phyloP scores from a whole-genome alignment of 768 basidiomycete genomes.

The Tricholoma flavovirens region DNA sequence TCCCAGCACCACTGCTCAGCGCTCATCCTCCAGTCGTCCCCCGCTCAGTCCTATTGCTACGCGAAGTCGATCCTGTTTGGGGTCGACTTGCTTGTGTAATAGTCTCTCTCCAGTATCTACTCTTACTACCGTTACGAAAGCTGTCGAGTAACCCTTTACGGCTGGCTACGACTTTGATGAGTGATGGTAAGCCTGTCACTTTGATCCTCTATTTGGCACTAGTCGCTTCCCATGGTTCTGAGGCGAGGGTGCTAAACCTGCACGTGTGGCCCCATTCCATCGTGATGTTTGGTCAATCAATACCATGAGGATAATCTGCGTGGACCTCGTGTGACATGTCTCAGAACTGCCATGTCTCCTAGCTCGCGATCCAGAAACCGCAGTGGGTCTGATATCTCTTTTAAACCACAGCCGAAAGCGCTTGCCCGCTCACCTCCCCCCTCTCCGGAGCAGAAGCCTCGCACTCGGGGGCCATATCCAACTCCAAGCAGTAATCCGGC shows the following conservation, averaged over 20 bases:
- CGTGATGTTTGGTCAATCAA: slow-evolving; percentile 6
- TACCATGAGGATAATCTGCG: slow-evolving; percentile 15
- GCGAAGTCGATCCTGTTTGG: neutral
- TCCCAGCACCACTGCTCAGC: neutral
- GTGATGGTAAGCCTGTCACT: slow-evolving; percentile 14
- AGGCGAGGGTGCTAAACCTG: neutral
- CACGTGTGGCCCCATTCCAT: slow-evolving; percentile 13
- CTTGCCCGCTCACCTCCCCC: slow-evolving; percentile 43
- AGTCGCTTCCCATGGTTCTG: neutral
- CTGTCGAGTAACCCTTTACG: neutral
- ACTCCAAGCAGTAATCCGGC: slow-evolving; percentile 76
- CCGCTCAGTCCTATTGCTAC: neutral
- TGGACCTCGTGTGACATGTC: slow-evolving; percentile 22
- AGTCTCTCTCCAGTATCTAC: too few relatives aligned
- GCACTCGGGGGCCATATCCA: slow-evolving; percentile 55
- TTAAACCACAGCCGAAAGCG: slow-evolving; percentile 33
- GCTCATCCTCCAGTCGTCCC: neutral
- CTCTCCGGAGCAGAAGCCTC: slow-evolving; percentile 42
- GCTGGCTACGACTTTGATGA: slow-evolving; percentile 7
- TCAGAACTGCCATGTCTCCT: slow-evolving; percentile 38
- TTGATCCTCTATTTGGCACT: neutral
- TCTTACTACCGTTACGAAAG: neutral
- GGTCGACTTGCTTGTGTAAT: neutral
- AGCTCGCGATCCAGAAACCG: slow-evolving; percentile 40
- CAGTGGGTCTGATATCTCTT: slow-evolving; percentile 32